Percentiles rank a stretch among this genome's conserved stretches.
Evolutionary conservation across 2,329 filamentous ascomycete genomes (phyloP).

Genomic region (Dissoconium aciculare): DNA sequence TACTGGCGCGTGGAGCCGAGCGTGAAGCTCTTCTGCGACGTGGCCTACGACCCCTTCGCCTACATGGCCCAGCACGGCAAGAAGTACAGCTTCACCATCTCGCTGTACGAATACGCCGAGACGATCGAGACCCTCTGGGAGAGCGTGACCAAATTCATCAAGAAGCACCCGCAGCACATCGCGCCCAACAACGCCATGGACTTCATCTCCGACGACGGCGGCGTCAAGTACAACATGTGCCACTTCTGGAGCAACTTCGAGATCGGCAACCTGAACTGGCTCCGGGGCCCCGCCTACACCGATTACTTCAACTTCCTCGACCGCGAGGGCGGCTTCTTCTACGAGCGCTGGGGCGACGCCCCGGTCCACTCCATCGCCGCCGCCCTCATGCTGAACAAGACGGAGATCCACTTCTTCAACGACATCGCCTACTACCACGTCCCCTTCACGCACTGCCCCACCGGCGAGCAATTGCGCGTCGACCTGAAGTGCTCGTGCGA

Average conservation of each 20-base stretch:
- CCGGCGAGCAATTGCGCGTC: slow-evolving; percentile 66
- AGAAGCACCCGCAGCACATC: slow-evolving; percentile 78
- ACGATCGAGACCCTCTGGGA: slow-evolving; percentile 96
- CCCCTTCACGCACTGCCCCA: slow-evolving; percentile 95
- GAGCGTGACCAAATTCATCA: slow-evolving; percentile 86
- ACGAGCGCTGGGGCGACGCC: slow-evolving; percentile 95
- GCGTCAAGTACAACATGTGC: slow-evolving; percentile 89
- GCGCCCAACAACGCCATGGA: slow-evolving; percentile 69
- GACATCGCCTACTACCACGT: slow-evolving; percentile 98
- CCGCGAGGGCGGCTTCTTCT: slow-evolving; percentile 90
- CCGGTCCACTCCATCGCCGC: slow-evolving; percentile 97
- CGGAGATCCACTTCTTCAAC: slow-evolving; percentile 96
- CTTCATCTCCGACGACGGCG: slow-evolving; percentile 82
- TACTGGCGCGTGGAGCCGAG: slow-evolving; percentile 99
- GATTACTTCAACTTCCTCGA: slow-evolving; percentile 88
- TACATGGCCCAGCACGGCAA: slow-evolving; percentile 93
- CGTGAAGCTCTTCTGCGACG: slow-evolving; percentile 89
- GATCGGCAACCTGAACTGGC: slow-evolving; percentile 84
- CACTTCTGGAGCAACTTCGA: slow-evolving; percentile 99
- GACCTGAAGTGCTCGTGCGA: slow-evolving; percentile 90
- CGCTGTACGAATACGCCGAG: slow-evolving; percentile 89
- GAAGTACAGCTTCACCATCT: slow-evolving; percentile 95
- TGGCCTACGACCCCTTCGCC: slow-evolving; percentile 91
- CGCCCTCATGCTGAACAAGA: slow-evolving; percentile 70
- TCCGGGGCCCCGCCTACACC: slow-evolving; percentile 72